Evolutionary conservation across 495 filamentous ascomycete genomes (phyloP), one percentile per base, ranked within the genome.

Genomic region (Xylaria nigripes): DNA sequence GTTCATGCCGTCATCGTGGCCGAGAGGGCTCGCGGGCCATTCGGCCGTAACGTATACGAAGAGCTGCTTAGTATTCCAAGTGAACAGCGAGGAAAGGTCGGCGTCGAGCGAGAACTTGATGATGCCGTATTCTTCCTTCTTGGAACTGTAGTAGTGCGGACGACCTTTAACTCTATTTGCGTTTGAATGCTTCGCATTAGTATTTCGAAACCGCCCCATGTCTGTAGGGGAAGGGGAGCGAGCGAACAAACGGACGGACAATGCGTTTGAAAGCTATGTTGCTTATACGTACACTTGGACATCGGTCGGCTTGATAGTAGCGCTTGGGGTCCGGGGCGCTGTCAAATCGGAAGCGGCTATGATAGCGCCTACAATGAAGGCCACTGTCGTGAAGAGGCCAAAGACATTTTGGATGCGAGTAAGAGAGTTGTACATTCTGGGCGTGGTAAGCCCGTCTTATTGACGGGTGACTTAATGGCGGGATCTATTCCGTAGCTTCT

Each of bases 41-140:
- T 82, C 82, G 30, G 91, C 90, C 46, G 87, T 87, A 45, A 98
- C 82, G 78, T 93, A 98, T 69, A 94, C 82, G 72, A 97, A 99
- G 61, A 97, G 71, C 71, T 96, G 90, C 71, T 99, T 99, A n/a
- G 93, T 99, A 76, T 99, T 99, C 94, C 94, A 99, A 71, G 86
- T 95, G 83, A 96, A 96, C 63, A 99, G 85, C 24, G 86, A 84
- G 51, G 83, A 81, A 48, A 98, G 80, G 72, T 98, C 92, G 34
- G 75, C 73, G 58, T 95, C 85, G 19, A 97, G 81, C 61, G 92
- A 87, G 78, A 98, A 97, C 61, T 84, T 86, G 68, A 98, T 85
- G 62, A 92, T 81, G 56, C 91, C 92, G 68, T 95, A 95, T 72
- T 98, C 92, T 69, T 96, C 90, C 62, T 85, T 87, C 70, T 92